A percentile compares a stretch with the other conserved stretches of the same genome.
Evolutionary conservation across 768 basidiomycete genomes (phyloP).

Genomic region (Trametes gibbosa): DNA sequence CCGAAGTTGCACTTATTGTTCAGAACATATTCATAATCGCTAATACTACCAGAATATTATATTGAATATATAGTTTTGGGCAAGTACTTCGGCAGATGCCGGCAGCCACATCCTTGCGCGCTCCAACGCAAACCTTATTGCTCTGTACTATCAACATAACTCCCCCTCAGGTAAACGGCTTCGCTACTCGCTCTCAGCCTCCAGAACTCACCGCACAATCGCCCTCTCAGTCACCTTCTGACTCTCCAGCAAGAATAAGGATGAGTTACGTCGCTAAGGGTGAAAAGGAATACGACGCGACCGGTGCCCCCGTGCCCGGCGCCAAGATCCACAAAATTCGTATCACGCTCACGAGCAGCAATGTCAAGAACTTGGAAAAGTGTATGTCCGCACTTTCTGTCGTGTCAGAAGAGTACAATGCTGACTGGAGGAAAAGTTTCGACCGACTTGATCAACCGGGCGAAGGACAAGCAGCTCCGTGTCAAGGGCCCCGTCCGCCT

Average conservation of each 20-base stretch:
- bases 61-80: neutral
- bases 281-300: conserved; percentile 96
- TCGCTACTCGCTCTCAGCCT: neutral
- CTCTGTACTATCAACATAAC: conserved; percentile 28
- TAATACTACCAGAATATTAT: no score
- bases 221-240: conserved; percentile 74
- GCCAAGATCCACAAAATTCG: conserved; percentile 99
- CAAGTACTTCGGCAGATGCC: conserved; percentile 12
- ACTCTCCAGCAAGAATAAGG: conserved; percentile 50
- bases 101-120: conserved; percentile 19
- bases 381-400: conserved; percentile 48
- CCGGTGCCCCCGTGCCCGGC: conserved; percentile 77
- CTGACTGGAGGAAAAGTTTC: conserved; percentile 65
- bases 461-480: conserved; percentile 99
- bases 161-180: conserved; percentile 31
- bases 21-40: no score
- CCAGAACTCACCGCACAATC: neutral
- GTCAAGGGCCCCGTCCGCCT: conserved; percentile 99
- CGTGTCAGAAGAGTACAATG: neutral
- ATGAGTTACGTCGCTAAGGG: conserved; percentile 99
- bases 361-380: conserved; percentile 98
- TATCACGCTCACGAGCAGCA: conserved; percentile 97
- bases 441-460: conserved; percentile 92
- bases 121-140: conserved; percentile 33
- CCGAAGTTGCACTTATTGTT: no score